Evolutionary conservation across 2,329 filamentous ascomycete genomes (phyloP).

Genomic region (Epichloe typhina): DNA sequence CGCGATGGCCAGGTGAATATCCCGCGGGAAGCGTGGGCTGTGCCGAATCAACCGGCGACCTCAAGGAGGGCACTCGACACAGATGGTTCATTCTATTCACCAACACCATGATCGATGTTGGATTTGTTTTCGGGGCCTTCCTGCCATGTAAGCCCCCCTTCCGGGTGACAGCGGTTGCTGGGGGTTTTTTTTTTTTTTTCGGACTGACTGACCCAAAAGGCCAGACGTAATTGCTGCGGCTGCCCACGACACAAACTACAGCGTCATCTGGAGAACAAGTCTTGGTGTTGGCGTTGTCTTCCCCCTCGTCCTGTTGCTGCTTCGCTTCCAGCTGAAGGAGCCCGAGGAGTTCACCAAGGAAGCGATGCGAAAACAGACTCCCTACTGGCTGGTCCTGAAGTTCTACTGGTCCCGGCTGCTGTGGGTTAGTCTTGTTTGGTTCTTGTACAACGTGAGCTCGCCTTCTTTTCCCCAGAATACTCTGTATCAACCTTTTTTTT

Average conservation of each 20-base stretch:
- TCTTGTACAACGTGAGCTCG: too few relatives aligned
- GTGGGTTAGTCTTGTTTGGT: conserved; percentile 61
- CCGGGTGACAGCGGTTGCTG: too few relatives aligned
- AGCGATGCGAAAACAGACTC: conserved; percentile 50
- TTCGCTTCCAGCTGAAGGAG: conserved; percentile 63
- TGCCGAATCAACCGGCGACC: conserved; percentile 63
- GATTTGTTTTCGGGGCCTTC: conserved; percentile 70
- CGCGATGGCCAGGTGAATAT: conserved; percentile 44
- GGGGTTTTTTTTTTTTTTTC: background rate
- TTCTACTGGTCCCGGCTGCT: conserved; percentile 63
- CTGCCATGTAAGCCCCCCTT: conserved; percentile 39
- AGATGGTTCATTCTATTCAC: conserved; percentile 87
- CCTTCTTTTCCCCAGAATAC: too few relatives aligned
- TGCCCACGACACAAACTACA: conserved; percentile 47
- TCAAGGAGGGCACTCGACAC: conserved; percentile 68
- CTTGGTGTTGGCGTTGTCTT: conserved; percentile 74
- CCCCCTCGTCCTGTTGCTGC: conserved; percentile 54
- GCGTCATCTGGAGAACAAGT: conserved; percentile 69
- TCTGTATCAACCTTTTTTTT: too few relatives aligned
- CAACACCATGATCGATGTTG: conserved; percentile 73
- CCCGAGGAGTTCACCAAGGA: conserved; percentile 64
- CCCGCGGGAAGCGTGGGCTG: conserved; percentile 73
- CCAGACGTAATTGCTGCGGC: conserved; percentile 39
- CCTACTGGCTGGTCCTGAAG: conserved; percentile 39
- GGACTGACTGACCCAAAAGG: background rate